Evolutionary conservation across 495 filamentous ascomycete genomes (phyloP).

Genomic region (Tuber umbilicatum): DNA sequence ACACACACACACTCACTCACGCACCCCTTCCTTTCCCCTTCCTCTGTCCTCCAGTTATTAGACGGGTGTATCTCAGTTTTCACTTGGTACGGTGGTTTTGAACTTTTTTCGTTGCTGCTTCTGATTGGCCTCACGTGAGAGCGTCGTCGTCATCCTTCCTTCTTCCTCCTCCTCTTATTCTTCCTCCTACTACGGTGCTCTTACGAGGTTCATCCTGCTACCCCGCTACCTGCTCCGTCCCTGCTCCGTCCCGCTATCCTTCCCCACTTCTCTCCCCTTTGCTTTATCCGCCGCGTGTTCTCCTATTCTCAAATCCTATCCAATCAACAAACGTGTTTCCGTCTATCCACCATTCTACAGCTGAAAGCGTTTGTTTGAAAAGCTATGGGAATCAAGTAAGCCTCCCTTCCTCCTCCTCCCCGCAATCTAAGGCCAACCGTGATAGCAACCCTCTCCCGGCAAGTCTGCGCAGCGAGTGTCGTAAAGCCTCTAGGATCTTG

Average conservation of each 20-base stretch:
- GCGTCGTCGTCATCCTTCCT: background rate
- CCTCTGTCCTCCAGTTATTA: background rate
- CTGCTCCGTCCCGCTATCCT: background rate
- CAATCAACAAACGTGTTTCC: background rate
- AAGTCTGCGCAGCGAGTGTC: slow-evolving; percentile 56
- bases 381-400: slow-evolving; percentile 32
- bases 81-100: background rate
- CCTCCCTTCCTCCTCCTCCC: background rate
- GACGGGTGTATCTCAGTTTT: background rate
- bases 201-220: background rate
- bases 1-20: background rate
- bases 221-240: background rate
- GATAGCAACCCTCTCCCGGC: slow-evolving; percentile 37
- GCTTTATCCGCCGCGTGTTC: background rate
- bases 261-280: background rate
- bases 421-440: background rate
- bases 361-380: background rate
- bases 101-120: background rate
- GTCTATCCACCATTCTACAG: background rate
- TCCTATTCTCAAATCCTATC: background rate
- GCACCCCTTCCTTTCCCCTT: background rate
- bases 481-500: slow-evolving; percentile 86
- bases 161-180: background rate
- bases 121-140: background rate
- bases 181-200: background rate